Evolutionary conservation across 305 asterid species (phyloP).

Genomic region (Solanum chacoense): DNA sequence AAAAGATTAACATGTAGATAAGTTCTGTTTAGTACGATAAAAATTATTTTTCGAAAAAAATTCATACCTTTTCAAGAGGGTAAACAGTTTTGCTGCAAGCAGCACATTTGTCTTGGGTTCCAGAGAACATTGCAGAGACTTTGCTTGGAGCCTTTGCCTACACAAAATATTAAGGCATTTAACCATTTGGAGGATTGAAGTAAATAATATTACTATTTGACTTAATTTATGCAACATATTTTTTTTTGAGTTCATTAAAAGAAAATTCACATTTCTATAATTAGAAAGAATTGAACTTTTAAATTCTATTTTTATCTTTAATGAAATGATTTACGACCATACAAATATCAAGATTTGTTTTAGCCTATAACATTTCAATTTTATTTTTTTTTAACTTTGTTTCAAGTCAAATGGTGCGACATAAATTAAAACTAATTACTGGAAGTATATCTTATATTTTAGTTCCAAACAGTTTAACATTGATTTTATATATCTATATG

Average conservation of each 20-base stretch:
- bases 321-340: background rate
- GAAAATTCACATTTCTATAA: background rate
- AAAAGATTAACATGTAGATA: background rate
- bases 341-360: background rate
- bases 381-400: background rate
- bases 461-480: background rate
- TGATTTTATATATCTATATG: background rate
- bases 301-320: background rate
- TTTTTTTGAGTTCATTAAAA: background rate
- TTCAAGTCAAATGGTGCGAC: background rate
- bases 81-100: conserved; percentile 77
- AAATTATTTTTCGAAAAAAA: background rate
- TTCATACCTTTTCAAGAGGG: conserved; percentile 77
- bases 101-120: conserved; percentile 84
- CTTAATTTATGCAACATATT: background rate
- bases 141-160: conserved; percentile 74
- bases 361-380: background rate
- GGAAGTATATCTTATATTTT: background rate
- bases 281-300: background rate
- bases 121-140: conserved; percentile 71
- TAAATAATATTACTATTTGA: background rate
- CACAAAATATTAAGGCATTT: background rate
- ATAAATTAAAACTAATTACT: background rate
- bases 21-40: background rate
- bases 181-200: background rate